Evolutionary conservation across 305 asterid genomes (phyloP).

Genomic region (Solanum hybrid): DNA sequence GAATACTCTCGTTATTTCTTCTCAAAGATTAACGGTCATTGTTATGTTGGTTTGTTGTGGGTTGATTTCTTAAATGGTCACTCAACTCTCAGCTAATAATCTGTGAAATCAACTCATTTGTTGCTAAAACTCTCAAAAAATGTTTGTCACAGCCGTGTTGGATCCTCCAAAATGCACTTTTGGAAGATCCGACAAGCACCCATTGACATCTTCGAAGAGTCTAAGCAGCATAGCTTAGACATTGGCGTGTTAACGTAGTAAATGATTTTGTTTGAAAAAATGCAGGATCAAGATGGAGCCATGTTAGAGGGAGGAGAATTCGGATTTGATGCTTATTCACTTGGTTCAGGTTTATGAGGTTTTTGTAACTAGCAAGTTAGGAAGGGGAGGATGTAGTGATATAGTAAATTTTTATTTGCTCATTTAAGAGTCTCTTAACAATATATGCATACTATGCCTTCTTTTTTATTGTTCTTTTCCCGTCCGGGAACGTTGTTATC

Average conservation of each 20-base stretch:
- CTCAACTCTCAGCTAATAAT: background rate
- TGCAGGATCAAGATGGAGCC: constrained; percentile 11
- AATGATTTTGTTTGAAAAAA: background rate
- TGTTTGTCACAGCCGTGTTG: background rate
- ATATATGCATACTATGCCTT: background rate
- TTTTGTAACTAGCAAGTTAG: background rate
- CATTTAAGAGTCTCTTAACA: background rate
- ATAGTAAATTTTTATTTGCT: background rate
- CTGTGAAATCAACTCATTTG: background rate
- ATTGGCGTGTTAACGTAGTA: background rate
- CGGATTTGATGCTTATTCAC: constrained; percentile 34
- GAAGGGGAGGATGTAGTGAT: background rate
- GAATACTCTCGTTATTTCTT: background rate
- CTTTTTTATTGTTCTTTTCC: background rate
- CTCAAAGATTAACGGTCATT: background rate
- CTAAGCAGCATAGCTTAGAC: background rate
- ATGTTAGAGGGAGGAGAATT: background rate
- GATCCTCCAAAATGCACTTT: background rate
- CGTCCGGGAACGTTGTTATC: background rate
- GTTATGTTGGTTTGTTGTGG: background rate
- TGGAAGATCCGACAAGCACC: background rate
- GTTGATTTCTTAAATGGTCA: background rate
- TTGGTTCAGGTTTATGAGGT: constrained; percentile 24
- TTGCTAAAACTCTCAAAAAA: background rate
- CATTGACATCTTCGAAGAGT: background rate